Conservation (phyloP, 2,329 filamentous ascomycete species). For the Coleophoma cylindrospora region DNA sequence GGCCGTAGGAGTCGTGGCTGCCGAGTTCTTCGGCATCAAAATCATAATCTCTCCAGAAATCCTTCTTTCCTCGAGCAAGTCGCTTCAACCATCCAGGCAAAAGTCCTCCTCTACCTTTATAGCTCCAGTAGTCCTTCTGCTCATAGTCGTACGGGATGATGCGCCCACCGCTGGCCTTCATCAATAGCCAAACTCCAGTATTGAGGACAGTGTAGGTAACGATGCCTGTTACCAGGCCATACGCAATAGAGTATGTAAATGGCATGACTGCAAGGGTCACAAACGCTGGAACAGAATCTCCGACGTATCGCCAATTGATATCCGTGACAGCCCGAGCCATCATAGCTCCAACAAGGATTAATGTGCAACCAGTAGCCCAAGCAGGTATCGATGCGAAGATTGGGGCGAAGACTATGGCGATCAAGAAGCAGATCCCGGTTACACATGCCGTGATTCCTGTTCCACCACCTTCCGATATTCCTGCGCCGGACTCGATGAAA, state of each 20-base stretch:
- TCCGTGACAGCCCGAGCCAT: conserved; percentile 75
- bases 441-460: conserved; percentile 80
- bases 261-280: conserved; percentile 82
- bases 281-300: conserved; percentile 80
- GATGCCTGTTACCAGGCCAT: conserved; percentile 77
- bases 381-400: conserved; percentile 87
- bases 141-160: conserved; percentile 72
- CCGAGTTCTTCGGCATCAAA: conserved; percentile 14
- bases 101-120: conserved; percentile 16
- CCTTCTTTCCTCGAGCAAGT: conserved; percentile 2
- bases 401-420: conserved; percentile 83
- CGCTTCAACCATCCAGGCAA: conserved; percentile 14
- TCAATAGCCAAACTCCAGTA: conserved; percentile 62
- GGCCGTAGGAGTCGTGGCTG: conserved; percentile 7
- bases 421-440: conserved; percentile 78
- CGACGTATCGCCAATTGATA: conserved; percentile 86
- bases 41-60: conserved; percentile 17
- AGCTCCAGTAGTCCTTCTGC: conserved; percentile 51
- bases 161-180: conserved; percentile 60
- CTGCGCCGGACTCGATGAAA: conserved; percentile 84
- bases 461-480: conserved; percentile 81
- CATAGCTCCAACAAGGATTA: conserved; percentile 82
- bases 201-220: conserved; percentile 75
- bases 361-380: conserved; percentile 85
- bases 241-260: conserved; percentile 84